Conservation (phyloP, 1,284 basidiomycete genomes). For the Stereum hirsutum region DNA sequence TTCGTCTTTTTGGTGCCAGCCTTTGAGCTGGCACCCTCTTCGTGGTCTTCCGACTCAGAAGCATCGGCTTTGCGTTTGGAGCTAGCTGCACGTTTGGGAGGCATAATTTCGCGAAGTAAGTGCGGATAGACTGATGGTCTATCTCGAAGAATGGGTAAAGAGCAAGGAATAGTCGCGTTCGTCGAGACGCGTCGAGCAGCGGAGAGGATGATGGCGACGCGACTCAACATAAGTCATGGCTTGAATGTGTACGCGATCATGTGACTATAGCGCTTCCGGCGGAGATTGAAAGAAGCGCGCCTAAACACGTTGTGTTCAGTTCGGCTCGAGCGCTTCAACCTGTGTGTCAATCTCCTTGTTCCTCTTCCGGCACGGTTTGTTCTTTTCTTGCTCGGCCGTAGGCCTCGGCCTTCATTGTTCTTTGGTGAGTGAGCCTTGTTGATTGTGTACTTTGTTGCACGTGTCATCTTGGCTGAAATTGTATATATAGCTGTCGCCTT, state of each 20-base stretch:
- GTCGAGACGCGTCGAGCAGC: no score
- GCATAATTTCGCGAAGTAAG: no score
- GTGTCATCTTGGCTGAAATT: no score
- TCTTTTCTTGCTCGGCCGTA: neutral
- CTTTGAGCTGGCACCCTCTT: constrained; percentile 16
- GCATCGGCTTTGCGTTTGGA: constrained; percentile 18
- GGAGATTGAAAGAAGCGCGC: no score
- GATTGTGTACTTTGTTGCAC: neutral
- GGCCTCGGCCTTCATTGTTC: neutral
- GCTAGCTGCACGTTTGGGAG: constrained; percentile 22
- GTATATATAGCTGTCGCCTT: no score
- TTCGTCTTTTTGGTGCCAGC: constrained; percentile 8
- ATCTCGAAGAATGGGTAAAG: neutral
- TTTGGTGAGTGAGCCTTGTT: neutral
- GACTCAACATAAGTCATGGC: neutral
- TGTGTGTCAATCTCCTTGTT: neutral
- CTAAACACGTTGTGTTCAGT: no score
- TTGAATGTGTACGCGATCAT: neutral
- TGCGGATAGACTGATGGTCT: no score
- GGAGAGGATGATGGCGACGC: neutral
- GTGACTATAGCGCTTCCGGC: no score
- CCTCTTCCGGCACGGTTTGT: neutral
- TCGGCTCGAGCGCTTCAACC: neutral
- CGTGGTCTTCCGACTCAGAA: constrained; percentile 15
- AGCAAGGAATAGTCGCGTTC: no score